A percentile compares a stretch with the other conserved stretches of the same genome.
These are phyloP conservation scores for Sedum album DNA, from an alignment of 164 flowering plant species.

Conservation along the genomic window DNA sequence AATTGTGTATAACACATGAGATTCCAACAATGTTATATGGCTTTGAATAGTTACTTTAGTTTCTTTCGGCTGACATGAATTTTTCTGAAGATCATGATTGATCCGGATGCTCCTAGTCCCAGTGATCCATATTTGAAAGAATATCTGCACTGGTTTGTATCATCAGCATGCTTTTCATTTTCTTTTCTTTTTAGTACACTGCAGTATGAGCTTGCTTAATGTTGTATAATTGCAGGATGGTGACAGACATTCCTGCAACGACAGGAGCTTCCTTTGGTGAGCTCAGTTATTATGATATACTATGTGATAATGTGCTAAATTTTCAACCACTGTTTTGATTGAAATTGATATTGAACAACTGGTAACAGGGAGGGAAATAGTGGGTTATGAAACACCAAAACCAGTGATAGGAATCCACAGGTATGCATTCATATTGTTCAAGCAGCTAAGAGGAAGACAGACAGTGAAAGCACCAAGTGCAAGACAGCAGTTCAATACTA, in stretches of 20 bases:
- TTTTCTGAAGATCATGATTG: conserved; percentile 58
- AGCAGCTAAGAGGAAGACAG: conserved; percentile 55
- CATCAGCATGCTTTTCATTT: neutral
- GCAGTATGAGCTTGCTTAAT: neutral
- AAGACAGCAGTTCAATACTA: conserved; percentile 60
- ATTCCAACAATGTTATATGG: neutral
- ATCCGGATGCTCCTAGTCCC: conserved; percentile 83
- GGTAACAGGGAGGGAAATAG: conserved; percentile 42
- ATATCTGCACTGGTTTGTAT: conserved; percentile 65
- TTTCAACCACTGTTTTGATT: neutral
- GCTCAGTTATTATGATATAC: conserved; percentile 11
- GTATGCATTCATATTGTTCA: conserved; percentile 54
- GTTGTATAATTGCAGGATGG: conserved; percentile 44
- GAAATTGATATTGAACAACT: neutral
- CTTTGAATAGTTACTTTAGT: neutral
- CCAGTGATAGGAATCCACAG: conserved; percentile 76
- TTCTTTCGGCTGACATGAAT: neutral
- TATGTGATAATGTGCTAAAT: neutral
- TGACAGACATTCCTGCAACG: conserved; percentile 74
- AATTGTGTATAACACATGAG: too few relatives aligned
- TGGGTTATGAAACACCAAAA: conserved; percentile 53
- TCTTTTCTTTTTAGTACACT: neutral
- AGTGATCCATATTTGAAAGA: conserved; percentile 70
- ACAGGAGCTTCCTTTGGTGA: conserved; percentile 69
- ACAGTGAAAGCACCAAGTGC: conserved; percentile 45